phyloP scores from a whole-genome alignment of 306 rosid genomes.

The Betula pendula region DNA sequence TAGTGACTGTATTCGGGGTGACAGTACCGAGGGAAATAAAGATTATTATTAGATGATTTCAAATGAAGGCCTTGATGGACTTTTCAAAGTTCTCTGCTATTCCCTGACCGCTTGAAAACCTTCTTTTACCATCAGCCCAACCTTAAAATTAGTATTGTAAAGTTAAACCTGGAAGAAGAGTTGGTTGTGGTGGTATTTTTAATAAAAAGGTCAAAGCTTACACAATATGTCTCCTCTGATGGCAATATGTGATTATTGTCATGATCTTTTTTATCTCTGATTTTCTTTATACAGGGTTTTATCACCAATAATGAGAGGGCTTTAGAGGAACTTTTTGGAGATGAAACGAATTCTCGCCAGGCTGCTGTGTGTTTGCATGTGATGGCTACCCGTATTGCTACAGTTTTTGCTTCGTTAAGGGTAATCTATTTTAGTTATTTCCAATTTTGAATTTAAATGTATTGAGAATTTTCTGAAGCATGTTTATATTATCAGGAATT shows the following conservation, averaged over 20 bases:
- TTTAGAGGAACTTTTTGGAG: constrained; percentile 83
- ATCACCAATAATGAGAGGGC: constrained; percentile 89
- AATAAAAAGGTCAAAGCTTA: neutral
- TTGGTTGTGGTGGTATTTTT: neutral
- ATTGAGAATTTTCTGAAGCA: constrained; percentile 37
- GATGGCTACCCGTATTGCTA: constrained; percentile 82
- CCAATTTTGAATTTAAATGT: constrained; percentile 14
- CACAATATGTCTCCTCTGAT: neutral
- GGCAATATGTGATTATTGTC: constrained; percentile 16
- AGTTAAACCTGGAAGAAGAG: neutral
- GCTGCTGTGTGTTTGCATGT: constrained; percentile 71
- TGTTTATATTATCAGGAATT: constrained; percentile 59
- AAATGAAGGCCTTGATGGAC: neutral
- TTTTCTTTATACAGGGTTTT: constrained; percentile 67
- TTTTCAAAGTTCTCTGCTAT: neutral
- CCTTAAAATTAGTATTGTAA: neutral
- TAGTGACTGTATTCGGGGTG: neutral
- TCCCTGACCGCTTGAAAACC: neutral
- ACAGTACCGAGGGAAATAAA: neutral
- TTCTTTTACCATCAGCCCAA: neutral
- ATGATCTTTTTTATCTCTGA: constrained; percentile 21
- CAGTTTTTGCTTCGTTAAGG: constrained; percentile 93
- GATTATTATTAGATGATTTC: neutral
- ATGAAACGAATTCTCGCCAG: constrained; percentile 69
- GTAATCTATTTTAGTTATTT: constrained; percentile 38